Evolutionary conservation across 495 filamentous ascomycete genomes (phyloP).

Genomic region (Lasiosphaeria ovina): DNA sequence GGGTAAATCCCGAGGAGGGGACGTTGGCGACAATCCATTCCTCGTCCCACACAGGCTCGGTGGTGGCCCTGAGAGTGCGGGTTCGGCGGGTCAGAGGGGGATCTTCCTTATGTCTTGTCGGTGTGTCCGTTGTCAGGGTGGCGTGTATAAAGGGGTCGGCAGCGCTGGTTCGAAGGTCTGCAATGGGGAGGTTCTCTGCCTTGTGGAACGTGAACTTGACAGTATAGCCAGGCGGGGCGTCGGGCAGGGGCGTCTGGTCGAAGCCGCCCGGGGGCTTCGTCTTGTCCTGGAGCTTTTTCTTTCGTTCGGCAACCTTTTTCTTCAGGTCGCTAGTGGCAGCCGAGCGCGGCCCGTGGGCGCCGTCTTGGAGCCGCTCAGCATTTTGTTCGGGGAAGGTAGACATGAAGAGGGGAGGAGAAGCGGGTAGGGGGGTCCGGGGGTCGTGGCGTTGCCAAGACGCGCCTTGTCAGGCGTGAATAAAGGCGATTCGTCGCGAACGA

Average conservation of each 20-base stretch:
- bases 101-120: conserved; percentile 75
- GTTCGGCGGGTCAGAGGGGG: conserved; percentile 71
- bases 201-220: conserved; percentile 82
- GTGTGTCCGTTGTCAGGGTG: conserved; percentile 60
- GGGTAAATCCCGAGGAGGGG: conserved; percentile 68
- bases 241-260: conserved; percentile 73
- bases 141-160: conserved; percentile 83
- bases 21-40: conserved; percentile 88
- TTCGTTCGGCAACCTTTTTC: conserved; percentile 54
- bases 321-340: conserved; percentile 24
- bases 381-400: too few species aligned
- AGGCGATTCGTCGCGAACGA: not conserved
- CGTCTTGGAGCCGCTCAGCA: too few species aligned
- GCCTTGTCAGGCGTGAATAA: not conserved
- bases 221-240: conserved; percentile 72
- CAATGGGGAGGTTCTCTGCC: conserved; percentile 75
- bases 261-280: conserved; percentile 70
- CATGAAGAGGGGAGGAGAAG: too few species aligned
- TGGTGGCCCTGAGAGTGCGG: conserved; percentile 65
- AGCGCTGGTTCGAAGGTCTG: conserved; percentile 71
- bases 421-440: not conserved
- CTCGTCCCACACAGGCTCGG: conserved; percentile 75
- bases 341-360: not conserved
- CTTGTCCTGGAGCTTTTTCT: conserved; percentile 54
- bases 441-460: not conserved